Base-by-base conservation (phyloP, 192 early-diverging fungal genomes). In the Phycomyces nitens region DNA sequence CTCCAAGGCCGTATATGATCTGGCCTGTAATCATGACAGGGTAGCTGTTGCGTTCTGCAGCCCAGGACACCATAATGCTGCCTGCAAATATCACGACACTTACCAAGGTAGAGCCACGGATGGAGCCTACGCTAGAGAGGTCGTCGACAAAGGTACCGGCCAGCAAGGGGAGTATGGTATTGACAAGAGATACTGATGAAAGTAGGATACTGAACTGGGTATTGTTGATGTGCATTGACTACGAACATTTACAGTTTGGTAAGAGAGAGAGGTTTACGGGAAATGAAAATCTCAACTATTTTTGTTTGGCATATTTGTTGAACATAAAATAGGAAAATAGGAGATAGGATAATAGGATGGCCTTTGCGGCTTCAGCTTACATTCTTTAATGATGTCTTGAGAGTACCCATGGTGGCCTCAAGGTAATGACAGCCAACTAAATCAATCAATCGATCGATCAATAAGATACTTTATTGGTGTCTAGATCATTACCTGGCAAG, bases 1-100 rank as follows among this genome's bases (percentile, higher is more conserved):
- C 84, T 15, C 90, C 90, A 12, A 90, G 77, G 4, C 90, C 88
- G 55, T 72, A 86, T 27, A 84, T 77, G 8, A 79, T 70, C 38
- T 77, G 75, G 1, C 82, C 81, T 34, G 68, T 67, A 8, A 87
- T 72, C 86, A 88, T 88, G 5, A 71, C 54, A 3, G 79, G 71
- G 59, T 75, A 82, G 47, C 65, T 77, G 38, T 62, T 66, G n/a
- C 43, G 56, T 49, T 65, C 71, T 5, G 77, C 75, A 0, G 80
- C 81, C 0, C 82, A 21, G 6, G 80, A 77, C 29, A 82, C 72
- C 10, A 82, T 69, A 14, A 79, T 29, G 42, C 70, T 77, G n/a
- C 86, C 86, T 15, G 80, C 24, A 65, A 80, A 68, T 29, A 88
- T 86, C 23, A 81, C 56, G 0, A 70, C 64, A 15, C 79, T 86